Evolutionary conservation across 371 early-diverging fungal genomes (phyloP).

Genomic region (Pancytospora epiphaga): DNA sequence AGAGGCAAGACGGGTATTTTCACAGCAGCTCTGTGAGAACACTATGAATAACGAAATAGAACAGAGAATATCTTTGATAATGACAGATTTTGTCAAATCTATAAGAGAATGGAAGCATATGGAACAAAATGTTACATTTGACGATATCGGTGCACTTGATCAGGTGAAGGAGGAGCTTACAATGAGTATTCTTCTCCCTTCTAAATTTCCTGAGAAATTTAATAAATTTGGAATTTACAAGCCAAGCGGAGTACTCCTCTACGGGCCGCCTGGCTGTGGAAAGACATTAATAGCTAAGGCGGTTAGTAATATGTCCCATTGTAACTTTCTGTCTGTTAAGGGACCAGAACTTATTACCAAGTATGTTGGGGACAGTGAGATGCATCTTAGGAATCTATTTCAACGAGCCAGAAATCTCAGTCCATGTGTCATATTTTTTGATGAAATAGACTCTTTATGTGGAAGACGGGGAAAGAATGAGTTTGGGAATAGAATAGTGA

Average conservation of each 20-base stretch:
- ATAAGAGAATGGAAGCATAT: conserved; percentile 44
- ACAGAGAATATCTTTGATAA: no score
- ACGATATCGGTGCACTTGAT: conserved; percentile 58
- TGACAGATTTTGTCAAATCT: conserved; percentile 22
- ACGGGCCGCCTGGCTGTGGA: conserved; percentile 97
- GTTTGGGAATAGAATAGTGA: conserved; percentile 89
- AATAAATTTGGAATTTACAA: conserved; percentile 85
- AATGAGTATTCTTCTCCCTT: conserved; percentile 84
- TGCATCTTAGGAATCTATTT: conserved; percentile 98
- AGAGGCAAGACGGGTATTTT: conserved; percentile 36
- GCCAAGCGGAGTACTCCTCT: conserved; percentile 91
- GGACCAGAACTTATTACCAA: conserved; percentile 98
- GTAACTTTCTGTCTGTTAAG: conserved; percentile 97
- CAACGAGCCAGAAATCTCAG: conserved; percentile 94
- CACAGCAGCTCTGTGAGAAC: no score
- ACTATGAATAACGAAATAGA: no score
- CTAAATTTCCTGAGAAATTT: conserved; percentile 77
- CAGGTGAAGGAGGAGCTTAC: conserved; percentile 63
- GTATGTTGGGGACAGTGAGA: conserved; percentile 95
- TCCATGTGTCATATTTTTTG: conserved; percentile 99
- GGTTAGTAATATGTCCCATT: conserved; percentile 96
- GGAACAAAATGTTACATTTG: conserved; percentile 49
- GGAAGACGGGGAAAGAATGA: no score
- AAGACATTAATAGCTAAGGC: conserved; percentile 99
- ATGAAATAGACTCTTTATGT: conserved; percentile 99